Percentiles rank a stretch among this genome's conserved stretches.
Evolutionary conservation across 257 asterid genomes (phyloP).

Genomic region (Nicotiana otophora): DNA sequence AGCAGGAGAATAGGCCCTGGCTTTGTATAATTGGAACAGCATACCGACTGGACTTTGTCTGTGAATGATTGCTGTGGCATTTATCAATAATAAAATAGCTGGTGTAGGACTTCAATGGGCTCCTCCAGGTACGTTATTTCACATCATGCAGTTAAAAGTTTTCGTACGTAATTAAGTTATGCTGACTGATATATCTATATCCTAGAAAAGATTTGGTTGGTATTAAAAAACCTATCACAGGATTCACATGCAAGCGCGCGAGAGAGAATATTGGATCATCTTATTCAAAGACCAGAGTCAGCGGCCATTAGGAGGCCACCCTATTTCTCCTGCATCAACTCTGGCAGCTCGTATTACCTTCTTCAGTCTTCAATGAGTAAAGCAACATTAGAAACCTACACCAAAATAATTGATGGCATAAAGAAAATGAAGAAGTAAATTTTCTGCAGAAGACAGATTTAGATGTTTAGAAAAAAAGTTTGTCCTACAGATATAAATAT

Average conservation of each 20-base stretch:
- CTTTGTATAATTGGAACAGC: not conserved
- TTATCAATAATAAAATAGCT: not conserved
- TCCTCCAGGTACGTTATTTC: not conserved
- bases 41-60: not conserved
- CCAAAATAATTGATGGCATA: not conserved
- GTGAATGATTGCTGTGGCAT: not conserved
- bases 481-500: not conserved
- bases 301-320: not conserved
- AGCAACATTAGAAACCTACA: constrained; percentile 1
- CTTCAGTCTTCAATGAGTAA: not conserved
- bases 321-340: too few relatives aligned
- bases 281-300: not conserved
- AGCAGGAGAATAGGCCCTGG: not conserved
- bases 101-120: not conserved
- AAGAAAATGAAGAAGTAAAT: not conserved
- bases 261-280: not conserved
- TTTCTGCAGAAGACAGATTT: not conserved
- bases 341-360: not conserved
- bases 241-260: not conserved
- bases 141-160: not conserved
- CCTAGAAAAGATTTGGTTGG: not conserved
- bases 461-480: not conserved
- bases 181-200: not conserved
- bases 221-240: not conserved
- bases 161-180: not conserved